Evolutionary conservation across 2,329 filamentous ascomycete species (phyloP).

Genomic region (Exophiala aquamarina): DNA sequence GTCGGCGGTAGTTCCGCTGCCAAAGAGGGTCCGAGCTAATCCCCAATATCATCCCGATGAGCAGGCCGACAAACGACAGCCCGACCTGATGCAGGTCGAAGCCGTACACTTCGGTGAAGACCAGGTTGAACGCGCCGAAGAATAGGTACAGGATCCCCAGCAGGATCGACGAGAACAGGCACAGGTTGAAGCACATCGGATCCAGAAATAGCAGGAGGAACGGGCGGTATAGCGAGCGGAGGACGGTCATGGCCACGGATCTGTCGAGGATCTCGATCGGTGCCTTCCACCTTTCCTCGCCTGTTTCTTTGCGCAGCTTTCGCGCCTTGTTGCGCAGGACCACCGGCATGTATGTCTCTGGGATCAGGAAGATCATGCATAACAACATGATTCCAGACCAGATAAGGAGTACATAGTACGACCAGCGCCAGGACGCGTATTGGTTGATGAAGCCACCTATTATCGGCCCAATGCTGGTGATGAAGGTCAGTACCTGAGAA

Average conservation of each 20-base stretch:
- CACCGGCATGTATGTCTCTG: constrained; percentile 78
- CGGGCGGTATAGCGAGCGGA: constrained; percentile 57
- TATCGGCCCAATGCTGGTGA: constrained; percentile 22
- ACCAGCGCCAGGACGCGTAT: constrained; percentile 69
- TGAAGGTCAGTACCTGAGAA: constrained; percentile 1
- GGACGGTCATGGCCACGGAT: constrained; percentile 60
- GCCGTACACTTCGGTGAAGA: constrained; percentile 41
- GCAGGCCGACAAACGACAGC: constrained; percentile 49
- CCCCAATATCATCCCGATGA: constrained; percentile 48
- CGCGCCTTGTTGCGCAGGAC: constrained; percentile 69
- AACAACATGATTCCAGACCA: constrained; percentile 64
- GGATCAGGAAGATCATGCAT: constrained; percentile 66
- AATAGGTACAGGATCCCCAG: constrained; percentile 43
- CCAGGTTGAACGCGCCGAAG: constrained; percentile 43
- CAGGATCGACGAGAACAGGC: constrained; percentile 42
- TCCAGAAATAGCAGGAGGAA: constrained; percentile 42
- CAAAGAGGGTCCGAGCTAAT: constrained; percentile 48
- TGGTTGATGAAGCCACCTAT: constrained; percentile 64
- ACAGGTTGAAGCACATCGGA: constrained; percentile 42
- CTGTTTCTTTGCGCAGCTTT: constrained; percentile 65
- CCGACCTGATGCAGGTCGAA: constrained; percentile 35
- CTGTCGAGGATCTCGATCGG: constrained; percentile 67
- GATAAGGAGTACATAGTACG: constrained; percentile 74
- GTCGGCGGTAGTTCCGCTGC: constrained; percentile 44
- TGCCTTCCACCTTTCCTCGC: constrained; percentile 68